Base-by-base conservation (phyloP, 1,284 basidiomycete species). In the Apiotrichum gracile region DNA sequence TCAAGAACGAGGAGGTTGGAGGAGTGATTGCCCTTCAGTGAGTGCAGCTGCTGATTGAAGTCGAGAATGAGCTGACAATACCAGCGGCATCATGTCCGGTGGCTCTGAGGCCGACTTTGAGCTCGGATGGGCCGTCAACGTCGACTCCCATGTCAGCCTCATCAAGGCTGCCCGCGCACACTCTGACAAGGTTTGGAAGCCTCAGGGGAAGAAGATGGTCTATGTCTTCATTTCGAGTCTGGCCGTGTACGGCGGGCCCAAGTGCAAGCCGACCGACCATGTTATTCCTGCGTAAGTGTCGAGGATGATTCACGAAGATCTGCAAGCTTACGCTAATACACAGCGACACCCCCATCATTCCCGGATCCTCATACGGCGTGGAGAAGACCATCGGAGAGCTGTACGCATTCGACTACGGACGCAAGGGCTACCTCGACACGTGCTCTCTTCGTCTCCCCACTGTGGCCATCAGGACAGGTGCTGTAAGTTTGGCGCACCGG, bases 71-170 rank as follows among this genome's bases (percentile, higher is more conserved):
- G 7, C 33, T 34, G 8, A 34, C 33, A 34, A 42, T 1, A 7
- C n/a, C 58, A 76, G 72, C 61, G 83, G 83, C 2, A 82, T 83
- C 68, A 84, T 85, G 84, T 83, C 82, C n/a, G 80, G 83, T 22
- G 82, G 82, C 19, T 79, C 81, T 17, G 84, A 85, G 66, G 80
- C 82, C 55, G 78, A 83, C 64, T 84, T 85, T 63, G 80, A 82
- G 40, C 69, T 83, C 4, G 83, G 82, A 6, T 74, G 82, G 59
- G 52, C 63, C 1, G 82, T 85, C 55, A 85, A 85, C 67, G 67
- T 85, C 50, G 82, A 84, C 65, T 82, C 81, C 10, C 78, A 84
- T 47, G 76, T 83, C 37, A 65, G 74, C 7, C 69, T 84, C 24
- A 73, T 84, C 9, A 78, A 82, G 37, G 75, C 76, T 4, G 70